Base-by-base conservation (phyloP, 2,329 filamentous ascomycete species). In the Blastomyces percursus region DNA sequence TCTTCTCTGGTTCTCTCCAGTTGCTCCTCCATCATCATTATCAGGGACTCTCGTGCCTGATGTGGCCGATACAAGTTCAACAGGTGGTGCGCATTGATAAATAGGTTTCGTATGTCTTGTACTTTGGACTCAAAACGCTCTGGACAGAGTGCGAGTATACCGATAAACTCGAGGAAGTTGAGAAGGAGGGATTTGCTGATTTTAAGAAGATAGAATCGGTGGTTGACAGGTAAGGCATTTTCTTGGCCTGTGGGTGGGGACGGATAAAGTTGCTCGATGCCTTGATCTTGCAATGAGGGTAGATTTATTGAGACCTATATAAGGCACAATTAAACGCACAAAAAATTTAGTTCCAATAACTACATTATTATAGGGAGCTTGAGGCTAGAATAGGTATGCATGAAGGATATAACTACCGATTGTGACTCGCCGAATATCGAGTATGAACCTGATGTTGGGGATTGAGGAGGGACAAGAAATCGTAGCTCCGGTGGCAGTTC, bases 11-110 rank as follows among this genome's bases (percentile, higher is more conserved):
- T 87, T 67, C 80, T 82, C 68, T 90, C 86, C 38, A 96, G 77
- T 70, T 93, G 88, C 67, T 89, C 87, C 75, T 96, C 89, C 88
- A 96, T 91, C 79, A 93, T 84, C 67, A 87, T 77, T 40, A 96
- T 96, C 63, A 96, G 79, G 35, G 87, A 91, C 77, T 96, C 92
- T 54, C 93, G 80, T 30, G 92, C 91, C 77, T 97, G 93, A 73
- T 96, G 92, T 11, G 92, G 92, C 40, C 93, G 84, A 76, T 96
- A 97, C 74, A 96, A 87, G 74, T 99, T 99, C 67, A 97, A 85
- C 61, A 96, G 82, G 71, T 95, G 90, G 75, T 96, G 91, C 71
- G 95, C 88, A 74, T 97, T 97, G 74, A 93, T 86, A 66, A 96
- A 87, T 35, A 97, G 78, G 19, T 87, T 91, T 69, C 88, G 83